A percentile compares a stretch with the other conserved stretches of the same genome.
These are phyloP conservation scores for Dothideomycetes sp. DNA, from an alignment of 2,329 filamentous ascomycete species.

Conservation along the genomic window DNA sequence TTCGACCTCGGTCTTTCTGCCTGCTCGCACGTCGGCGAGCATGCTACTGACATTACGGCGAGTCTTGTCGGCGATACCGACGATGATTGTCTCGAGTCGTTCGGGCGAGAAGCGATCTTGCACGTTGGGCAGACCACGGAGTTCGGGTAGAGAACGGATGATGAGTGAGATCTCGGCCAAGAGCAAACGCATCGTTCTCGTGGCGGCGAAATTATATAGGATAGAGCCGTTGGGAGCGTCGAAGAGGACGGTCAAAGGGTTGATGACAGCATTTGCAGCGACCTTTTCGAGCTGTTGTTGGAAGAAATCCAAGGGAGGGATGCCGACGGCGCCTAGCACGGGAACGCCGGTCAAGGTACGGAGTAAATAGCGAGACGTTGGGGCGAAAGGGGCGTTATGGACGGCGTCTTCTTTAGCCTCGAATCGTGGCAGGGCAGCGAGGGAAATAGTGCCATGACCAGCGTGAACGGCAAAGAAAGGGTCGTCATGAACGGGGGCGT, in stretches of 20 bases:
- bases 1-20: slow-evolving; percentile 62
- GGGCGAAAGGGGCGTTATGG: slow-evolving; percentile 27
- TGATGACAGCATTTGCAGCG: slow-evolving; percentile 65
- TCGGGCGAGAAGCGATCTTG: slow-evolving; percentile 49
- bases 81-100: slow-evolving; percentile 53
- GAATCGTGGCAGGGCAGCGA: slow-evolving; percentile 43
- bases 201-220: slow-evolving; percentile 55
- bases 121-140: slow-evolving; percentile 52
- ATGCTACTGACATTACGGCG: slow-evolving; percentile 56
- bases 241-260: slow-evolving; percentile 71
- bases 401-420: slow-evolving; percentile 15
- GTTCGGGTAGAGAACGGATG: slow-evolving; percentile 65
- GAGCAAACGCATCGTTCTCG: slow-evolving; percentile 59
- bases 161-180: slow-evolving; percentile 66
- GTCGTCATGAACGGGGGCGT: slow-evolving; percentile 28
- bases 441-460: slow-evolving; percentile 49
- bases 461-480: slow-evolving; percentile 49
- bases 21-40: slow-evolving; percentile 54
- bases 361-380: slow-evolving; percentile 51
- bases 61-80: slow-evolving; percentile 46
- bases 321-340: slow-evolving; percentile 50
- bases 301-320: slow-evolving; percentile 54
- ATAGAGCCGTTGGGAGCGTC: slow-evolving; percentile 67
- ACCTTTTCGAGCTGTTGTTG: slow-evolving; percentile 70
- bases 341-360: slow-evolving; percentile 54